Base-by-base conservation (phyloP, 306 rosid species). In the Sphenostylis stenocarpa region DNA sequence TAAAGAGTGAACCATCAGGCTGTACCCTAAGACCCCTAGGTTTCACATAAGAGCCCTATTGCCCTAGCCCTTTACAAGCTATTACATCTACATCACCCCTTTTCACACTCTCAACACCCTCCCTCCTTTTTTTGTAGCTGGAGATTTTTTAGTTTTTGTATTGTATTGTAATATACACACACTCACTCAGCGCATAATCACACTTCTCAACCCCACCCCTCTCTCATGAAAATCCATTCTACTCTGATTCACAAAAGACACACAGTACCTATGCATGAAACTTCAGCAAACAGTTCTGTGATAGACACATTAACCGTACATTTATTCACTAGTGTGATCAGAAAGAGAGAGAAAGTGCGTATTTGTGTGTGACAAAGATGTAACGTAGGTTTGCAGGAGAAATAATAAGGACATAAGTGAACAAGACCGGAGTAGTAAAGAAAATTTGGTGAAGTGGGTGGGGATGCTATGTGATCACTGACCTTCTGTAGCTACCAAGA, bases 291-390 rank as follows among this genome's bases (percentile, higher is more conserved):
- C 87, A 82, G 82, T 70, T 82, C 68, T 84, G 81, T 71, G 80
- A 58, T 77, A 86, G 83, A 45, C 86, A 78, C 86, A 76, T 85
- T 41, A 39, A 85, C 81, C 84, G 87, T 88, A 86, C 96, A 82
- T 75, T 77, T 68, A 90, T 73, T 82, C 81, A 87, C 70, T 81
- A 39, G 44, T 39, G 72, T 80, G 71, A 77, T 38, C 67, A 65
- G 76, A 47, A 15, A 55, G 81, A 80, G 77, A 75, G 82, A 56
- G 78, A 62, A 70, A 24, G 78, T 28, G 29, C 26, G 74, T 72
- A 72, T 79, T 8, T 72, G 77, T 75, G 86, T 75, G 82, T 84
- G 93, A 90, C 84, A 90, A 82, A 83, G 96, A 90, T 90, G 91
- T 84, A 85, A 86, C 88, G 79, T 81, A 73, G 67, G 79, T 76